Base-by-base conservation (phyloP, 2,329 filamentous ascomycete species). In the Tolypocladium guangdongense region DNA sequence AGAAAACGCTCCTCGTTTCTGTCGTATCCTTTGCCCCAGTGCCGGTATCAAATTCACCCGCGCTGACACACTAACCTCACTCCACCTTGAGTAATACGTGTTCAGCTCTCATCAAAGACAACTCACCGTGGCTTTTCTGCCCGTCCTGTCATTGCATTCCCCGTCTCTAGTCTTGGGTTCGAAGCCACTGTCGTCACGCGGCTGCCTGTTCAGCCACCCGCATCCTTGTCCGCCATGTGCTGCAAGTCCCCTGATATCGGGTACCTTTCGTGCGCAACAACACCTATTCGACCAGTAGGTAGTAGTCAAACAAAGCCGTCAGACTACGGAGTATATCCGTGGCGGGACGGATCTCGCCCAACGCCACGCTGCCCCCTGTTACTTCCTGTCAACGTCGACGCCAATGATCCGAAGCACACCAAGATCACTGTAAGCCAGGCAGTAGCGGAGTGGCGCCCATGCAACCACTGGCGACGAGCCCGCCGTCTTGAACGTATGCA, bases 371-470 rank as follows among this genome's bases (percentile, higher is more conserved):
- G 27, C 27, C 4, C 12, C 22, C 30, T 38, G 38, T 59, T 62
- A 71, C 56, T 71, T 71, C 52, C 68, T 66, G 43, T 72, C 70
- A 39, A 65, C 75, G 58, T 82, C 80, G 38, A 80, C 70, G 12
- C 84, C 84, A 49, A 89, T 74, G 54, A 90, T 88, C 62, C 85
- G 83, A 54, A 91, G 68, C 50, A 78, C 78, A 1, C 84, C 84
- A 37, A 81, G 69, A 63, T 91, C 87, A 51, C 81, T 81, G 65
- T 89, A 90, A 2, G 87, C 88, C 55, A 92, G 69, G 59, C 80
- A 83, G 66, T 91, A 91, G 54, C 83, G 77, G 43, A 79, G 84
- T 2, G 88, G 88, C 58, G 88, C 86, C 87, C 87, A 91, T 3
- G 84, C 80, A 8, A 90, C 84, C 12, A 87, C 77, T 1, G 82